Conservation (phyloP, 306 rosid genomes). For the Mimosa pudica region DNA sequence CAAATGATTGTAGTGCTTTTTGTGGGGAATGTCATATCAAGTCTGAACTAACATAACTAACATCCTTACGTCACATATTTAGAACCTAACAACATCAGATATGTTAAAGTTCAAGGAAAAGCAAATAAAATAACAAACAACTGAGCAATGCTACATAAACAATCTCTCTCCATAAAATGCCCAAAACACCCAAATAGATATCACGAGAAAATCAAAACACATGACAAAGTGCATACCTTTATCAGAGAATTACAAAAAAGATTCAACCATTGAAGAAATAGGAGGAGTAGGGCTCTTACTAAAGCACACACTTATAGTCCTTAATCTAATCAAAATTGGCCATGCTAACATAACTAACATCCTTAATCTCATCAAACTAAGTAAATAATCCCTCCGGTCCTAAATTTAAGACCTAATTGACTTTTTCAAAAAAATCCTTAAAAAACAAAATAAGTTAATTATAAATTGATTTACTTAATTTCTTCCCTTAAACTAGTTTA, state of each 20-base stretch:
- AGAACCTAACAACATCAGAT: neutral
- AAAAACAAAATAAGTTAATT: no score
- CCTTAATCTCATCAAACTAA: no score
- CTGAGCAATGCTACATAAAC: neutral
- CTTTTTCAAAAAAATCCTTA: no score
- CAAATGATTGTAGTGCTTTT: no score
- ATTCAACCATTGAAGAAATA: slow-evolving; percentile 70
- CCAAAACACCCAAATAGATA: neutral
- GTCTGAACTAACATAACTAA: no score
- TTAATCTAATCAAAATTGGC: neutral
- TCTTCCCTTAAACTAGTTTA: no score
- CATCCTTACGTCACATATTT: no score
- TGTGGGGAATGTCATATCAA: no score
- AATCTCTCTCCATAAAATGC: neutral
- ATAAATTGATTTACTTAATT: no score
- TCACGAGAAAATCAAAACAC: neutral
- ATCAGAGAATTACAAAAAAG: slow-evolving; percentile 78
- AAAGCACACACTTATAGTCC: slow-evolving; percentile 58
- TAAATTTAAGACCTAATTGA: no score
- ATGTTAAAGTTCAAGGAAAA: neutral
- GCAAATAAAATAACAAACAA: neutral
- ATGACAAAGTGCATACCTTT: slow-evolving; percentile 50
- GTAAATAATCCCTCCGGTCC: no score
- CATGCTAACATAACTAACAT: no score
- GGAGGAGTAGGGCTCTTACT: slow-evolving; percentile 58